Conservation (phyloP, 139 green algal genomes). For the Chlamydomonas sp. region DNA sequence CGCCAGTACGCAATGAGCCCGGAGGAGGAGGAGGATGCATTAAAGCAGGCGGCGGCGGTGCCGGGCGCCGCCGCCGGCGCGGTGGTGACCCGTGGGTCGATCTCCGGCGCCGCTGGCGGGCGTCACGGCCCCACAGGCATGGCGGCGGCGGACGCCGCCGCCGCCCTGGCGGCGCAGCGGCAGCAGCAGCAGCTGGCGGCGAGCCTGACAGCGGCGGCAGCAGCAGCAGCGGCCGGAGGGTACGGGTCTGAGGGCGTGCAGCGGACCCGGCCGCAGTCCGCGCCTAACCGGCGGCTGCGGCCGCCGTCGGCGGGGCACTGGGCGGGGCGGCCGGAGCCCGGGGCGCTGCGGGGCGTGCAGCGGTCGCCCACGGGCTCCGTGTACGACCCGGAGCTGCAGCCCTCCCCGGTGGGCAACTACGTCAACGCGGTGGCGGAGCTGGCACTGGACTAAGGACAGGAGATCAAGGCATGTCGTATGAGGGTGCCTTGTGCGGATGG, state of each 20-base stretch:
- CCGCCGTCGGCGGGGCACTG: neutral
- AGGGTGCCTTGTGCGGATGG: too few species aligned
- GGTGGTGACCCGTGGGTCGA: neutral
- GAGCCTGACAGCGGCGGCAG: neutral
- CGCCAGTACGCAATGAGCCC: neutral
- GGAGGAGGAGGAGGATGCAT: neutral
- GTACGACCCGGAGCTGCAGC: slow-evolving; percentile 29
- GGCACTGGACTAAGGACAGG: neutral
- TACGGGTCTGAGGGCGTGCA: neutral
- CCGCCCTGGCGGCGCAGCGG: neutral
- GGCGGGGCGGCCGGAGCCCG: slow-evolving; percentile 23
- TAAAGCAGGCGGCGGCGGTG: neutral
- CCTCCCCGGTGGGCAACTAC: slow-evolving; percentile 11
- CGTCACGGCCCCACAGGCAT: neutral
- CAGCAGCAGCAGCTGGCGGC: neutral
- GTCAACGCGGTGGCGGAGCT: neutral
- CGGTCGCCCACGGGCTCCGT: neutral
- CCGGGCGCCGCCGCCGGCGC: neutral
- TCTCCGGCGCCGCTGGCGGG: neutral
- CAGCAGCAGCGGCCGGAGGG: neutral
- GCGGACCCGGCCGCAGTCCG: neutral
- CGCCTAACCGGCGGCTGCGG: slow-evolving; percentile 16
- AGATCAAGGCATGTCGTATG: too few species aligned
- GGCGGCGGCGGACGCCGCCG: neutral
- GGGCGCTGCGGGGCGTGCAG: neutral